Evolutionary conservation across 805 yeast genomes (phyloP).

Genomic region (Candida bentonensis): DNA sequence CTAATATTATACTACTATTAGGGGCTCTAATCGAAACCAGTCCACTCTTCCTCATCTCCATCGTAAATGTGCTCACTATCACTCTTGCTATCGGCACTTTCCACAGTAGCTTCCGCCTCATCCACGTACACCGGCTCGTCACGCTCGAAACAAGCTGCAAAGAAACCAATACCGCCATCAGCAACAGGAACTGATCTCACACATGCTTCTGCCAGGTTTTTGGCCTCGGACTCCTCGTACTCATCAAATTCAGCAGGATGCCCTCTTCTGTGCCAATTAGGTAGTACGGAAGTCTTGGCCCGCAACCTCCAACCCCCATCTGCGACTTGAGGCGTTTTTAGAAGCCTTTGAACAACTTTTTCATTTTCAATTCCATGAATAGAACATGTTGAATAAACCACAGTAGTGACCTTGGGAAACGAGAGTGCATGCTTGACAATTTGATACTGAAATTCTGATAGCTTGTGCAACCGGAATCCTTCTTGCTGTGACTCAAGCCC

Average conservation of each 20-base stretch:
- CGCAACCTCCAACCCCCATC: conserved; percentile 64
- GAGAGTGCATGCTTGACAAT: conserved; percentile 77
- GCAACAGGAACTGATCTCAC: conserved; percentile 70
- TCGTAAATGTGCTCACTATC: neutral
- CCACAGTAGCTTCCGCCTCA: neutral
- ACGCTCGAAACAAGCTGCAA: conserved; percentile 82
- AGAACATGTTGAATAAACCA: conserved; percentile 93
- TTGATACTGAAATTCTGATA: conserved; percentile 75
- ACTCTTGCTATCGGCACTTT: neutral
- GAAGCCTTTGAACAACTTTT: conserved; percentile 67
- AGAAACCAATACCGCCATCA: conserved; percentile 98
- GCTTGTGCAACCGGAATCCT: conserved; percentile 45
- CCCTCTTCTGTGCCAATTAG: conserved; percentile 83
- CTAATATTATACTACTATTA: too few relatives aligned
- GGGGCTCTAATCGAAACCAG: neutral
- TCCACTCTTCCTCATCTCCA: neutral
- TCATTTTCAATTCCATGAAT: conserved; percentile 91
- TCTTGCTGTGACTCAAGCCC: conserved; percentile 14
- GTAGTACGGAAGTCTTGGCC: conserved; percentile 48
- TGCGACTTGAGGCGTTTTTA: conserved; percentile 51
- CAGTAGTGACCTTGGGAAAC: conserved; percentile 61
- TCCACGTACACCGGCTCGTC: too few relatives aligned
- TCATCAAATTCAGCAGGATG: conserved; percentile 50
- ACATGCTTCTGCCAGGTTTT: conserved; percentile 66
- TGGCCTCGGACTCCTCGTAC: conserved; percentile 23